phyloP scores from a whole-genome alignment of 352 stramenopile species.

The Phytopythium mirpurense region DNA sequence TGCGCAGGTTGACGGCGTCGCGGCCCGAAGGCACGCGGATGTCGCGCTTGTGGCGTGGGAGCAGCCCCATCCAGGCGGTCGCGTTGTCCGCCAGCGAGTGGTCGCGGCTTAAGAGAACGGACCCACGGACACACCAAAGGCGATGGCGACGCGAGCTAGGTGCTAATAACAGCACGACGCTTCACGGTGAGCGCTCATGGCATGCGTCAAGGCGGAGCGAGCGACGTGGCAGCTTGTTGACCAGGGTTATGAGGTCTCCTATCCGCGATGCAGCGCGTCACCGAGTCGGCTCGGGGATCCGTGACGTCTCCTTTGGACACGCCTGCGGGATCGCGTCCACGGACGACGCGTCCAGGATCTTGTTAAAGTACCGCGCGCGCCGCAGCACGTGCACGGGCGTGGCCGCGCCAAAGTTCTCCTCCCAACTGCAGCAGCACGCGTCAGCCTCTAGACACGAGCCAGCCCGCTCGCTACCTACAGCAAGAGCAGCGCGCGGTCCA shows the following conservation, averaged over 20 bases:
- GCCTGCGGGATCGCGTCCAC: conserved; percentile 9
- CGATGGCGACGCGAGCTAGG: too few relatives aligned
- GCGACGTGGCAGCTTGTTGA: background rate
- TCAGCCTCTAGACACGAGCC: too few relatives aligned
- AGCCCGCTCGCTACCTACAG: too few relatives aligned
- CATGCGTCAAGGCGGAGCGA: background rate
- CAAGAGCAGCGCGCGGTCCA: conserved; percentile 1
- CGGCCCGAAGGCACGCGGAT: conserved; percentile 64
- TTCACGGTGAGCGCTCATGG: background rate
- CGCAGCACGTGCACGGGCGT: conserved; percentile 76
- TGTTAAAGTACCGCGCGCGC: conserved; percentile 64
- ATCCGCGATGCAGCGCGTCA: background rate
- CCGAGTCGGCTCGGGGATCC: background rate
- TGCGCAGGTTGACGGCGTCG: conserved; percentile 76
- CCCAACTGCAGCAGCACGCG: conserved; percentile 28
- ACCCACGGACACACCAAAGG: too few relatives aligned
- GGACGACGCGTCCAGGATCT: conserved; percentile 57
- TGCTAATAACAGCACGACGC: background rate
- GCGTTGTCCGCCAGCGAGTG: background rate
- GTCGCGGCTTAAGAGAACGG: too few relatives aligned
- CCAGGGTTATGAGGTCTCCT: background rate
- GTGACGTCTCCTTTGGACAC: background rate
- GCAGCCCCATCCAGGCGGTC: conserved; percentile 49
- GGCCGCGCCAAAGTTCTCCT: conserved; percentile 68
- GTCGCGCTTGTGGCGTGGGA: conserved; percentile 56